Conservation (phyloP, 78 protist genomes). For the Parvularia atlantis region DNA sequence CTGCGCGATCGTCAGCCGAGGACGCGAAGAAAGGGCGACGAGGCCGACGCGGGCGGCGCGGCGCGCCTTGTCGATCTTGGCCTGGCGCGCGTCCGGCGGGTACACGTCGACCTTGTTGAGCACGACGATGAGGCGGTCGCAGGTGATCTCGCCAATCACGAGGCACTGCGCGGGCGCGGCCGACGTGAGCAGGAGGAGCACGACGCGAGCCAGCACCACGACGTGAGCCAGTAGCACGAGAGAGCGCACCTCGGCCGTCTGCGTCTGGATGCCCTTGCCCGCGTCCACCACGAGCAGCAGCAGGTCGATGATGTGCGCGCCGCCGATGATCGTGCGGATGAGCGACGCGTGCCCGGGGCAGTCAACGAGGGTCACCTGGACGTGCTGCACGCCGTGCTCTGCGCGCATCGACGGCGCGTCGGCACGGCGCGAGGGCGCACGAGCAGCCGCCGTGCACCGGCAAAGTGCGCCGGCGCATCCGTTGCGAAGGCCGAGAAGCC, state of each 20-base stretch:
- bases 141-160: conserved; percentile 85
- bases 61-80: conserved; percentile 28
- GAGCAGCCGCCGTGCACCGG: too few relatives aligned
- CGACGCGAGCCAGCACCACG: not conserved
- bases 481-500: conserved; percentile 94
- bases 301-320: conserved; percentile 92
- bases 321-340: conserved; percentile 95
- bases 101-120: conserved; percentile 86
- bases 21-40: too few relatives aligned
- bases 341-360: conserved; percentile 99
- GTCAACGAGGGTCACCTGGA: conserved; percentile 94
- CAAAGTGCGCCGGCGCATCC: too few relatives aligned
- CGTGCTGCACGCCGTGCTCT: too few relatives aligned
- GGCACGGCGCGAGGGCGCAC: too few relatives aligned
- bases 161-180: conserved; percentile 46
- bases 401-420: too few relatives aligned
- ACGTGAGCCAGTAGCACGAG: not conserved
- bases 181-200: not conserved
- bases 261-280: conserved; percentile 95
- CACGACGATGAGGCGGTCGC: conserved; percentile 61
- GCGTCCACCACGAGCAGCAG: conserved; percentile 93
- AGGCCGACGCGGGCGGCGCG: not conserved
- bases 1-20: not conserved
- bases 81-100: conserved; percentile 32
- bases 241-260: conserved; percentile 85